Conservation (phyloP, 1,139 yeast species). For the Kazachstania sp. region DNA sequence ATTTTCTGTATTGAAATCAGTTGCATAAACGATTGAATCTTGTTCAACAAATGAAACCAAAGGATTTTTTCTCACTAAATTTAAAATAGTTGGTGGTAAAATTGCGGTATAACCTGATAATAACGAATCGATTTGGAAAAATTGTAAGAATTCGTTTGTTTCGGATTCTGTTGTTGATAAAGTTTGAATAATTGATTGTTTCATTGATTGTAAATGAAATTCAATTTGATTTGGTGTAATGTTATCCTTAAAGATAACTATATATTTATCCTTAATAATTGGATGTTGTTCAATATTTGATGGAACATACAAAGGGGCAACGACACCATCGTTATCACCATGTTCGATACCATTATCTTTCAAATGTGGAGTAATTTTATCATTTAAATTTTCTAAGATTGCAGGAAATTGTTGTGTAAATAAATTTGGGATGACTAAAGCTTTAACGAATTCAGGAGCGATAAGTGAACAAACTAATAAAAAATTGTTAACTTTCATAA, state of each 20-base stretch:
- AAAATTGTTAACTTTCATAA: not conserved
- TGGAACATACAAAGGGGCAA: constrained; percentile 1
- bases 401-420: not conserved
- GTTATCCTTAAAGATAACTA: constrained; percentile 63
- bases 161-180: not conserved
- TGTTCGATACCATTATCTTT: too few species aligned
- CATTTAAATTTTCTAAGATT: not conserved
- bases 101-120: constrained; percentile 66
- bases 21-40: constrained; percentile 66
- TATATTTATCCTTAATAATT: constrained; percentile 65
- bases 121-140: constrained; percentile 50
- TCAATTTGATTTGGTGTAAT: constrained; percentile 43
- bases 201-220: constrained; percentile 50
- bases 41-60: constrained; percentile 68
- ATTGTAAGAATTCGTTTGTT: constrained; percentile 36
- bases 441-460: not conserved
- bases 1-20: constrained; percentile 57
- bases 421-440: constrained; percentile 1
- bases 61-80: constrained; percentile 63
- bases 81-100: constrained; percentile 64
- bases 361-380: not conserved
- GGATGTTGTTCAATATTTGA: constrained; percentile 36
- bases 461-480: not conserved
- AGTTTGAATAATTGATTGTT: constrained; percentile 16
- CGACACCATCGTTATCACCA: too few species aligned